Evolutionary conservation across 2,329 filamentous ascomycete genomes (phyloP).

Genomic region (Zalaria obscura): DNA sequence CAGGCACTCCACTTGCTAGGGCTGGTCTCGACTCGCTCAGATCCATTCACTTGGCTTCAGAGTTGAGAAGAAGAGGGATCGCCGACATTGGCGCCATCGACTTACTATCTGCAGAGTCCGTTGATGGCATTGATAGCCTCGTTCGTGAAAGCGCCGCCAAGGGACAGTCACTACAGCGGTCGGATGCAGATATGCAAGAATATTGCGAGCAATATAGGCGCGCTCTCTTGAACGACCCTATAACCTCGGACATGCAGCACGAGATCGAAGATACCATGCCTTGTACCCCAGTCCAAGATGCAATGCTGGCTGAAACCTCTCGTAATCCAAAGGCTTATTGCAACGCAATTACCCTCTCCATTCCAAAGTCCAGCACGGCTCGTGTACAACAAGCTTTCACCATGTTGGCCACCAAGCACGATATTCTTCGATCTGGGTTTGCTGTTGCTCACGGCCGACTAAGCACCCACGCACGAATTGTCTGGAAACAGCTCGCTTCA

Average conservation of each 20-base stretch:
- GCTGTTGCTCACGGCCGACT: slow-evolving; percentile 28
- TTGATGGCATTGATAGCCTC: slow-evolving; percentile 16
- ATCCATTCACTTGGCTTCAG: slow-evolving; percentile 50
- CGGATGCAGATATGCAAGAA: background rate
- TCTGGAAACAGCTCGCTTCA: slow-evolving; percentile 40
- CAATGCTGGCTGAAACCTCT: slow-evolving; percentile 67
- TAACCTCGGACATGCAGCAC: background rate
- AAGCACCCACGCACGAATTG: slow-evolving; percentile 44
- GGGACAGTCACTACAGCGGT: background rate
- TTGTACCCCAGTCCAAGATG: slow-evolving; percentile 61
- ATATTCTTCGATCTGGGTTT: slow-evolving; percentile 65
- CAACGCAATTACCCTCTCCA: slow-evolving; percentile 59
- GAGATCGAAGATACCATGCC: slow-evolving; percentile 30
- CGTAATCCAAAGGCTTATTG: slow-evolving; percentile 50
- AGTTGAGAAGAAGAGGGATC: slow-evolving; percentile 44
- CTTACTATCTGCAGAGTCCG: slow-evolving; percentile 43
- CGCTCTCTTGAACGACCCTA: background rate
- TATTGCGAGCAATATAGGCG: background rate
- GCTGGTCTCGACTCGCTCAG: slow-evolving; percentile 53
- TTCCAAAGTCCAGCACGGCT: slow-evolving; percentile 19
- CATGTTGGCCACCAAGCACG: slow-evolving; percentile 39
- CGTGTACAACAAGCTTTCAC: slow-evolving; percentile 29
- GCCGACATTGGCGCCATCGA: slow-evolving; percentile 39
- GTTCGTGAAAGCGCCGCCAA: background rate
- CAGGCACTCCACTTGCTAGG: slow-evolving; percentile 31